Conservation (phyloP, 2,329 filamentous ascomycete species). For the Pochonia chlamydosporia region DNA sequence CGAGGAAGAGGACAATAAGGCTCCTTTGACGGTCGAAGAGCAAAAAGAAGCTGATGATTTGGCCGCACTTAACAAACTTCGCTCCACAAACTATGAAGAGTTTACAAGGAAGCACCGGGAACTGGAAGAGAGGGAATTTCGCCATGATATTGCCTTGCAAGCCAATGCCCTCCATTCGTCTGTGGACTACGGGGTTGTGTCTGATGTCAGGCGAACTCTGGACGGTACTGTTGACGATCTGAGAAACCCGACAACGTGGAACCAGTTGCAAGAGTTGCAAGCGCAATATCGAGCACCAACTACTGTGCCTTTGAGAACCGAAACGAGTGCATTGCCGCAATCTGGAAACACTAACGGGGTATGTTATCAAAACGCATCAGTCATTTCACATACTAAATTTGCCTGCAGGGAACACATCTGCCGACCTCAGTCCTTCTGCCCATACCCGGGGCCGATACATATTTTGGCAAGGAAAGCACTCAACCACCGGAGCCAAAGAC, state of each 20-base stretch:
- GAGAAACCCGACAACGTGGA: neutral
- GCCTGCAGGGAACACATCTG: neutral
- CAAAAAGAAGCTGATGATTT: constrained; percentile 43
- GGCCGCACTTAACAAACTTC: constrained; percentile 26
- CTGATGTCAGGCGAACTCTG: neutral
- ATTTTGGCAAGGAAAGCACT: constrained; percentile 20
- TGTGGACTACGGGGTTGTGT: neutral
- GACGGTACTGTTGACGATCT: constrained; percentile 2
- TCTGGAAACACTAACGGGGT: neutral
- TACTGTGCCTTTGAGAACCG: neutral
- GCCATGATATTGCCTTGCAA: neutral
- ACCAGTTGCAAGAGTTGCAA: neutral
- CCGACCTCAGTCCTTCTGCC: constrained; percentile 22
- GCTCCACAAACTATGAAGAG: constrained; percentile 25
- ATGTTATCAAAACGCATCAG: neutral
- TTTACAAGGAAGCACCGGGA: constrained; percentile 18
- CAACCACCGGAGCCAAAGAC: neutral
- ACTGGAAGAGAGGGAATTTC: constrained; percentile 1
- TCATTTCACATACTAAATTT: neutral
- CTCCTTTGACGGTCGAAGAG: constrained; percentile 54
- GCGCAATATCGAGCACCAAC: neutral
- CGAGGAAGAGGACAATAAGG: constrained; percentile 58
- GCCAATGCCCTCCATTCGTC: neutral
- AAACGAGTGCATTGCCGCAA: neutral
- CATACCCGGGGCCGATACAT: constrained; percentile 30